Conservation (phyloP, 2,329 filamentous ascomycete genomes). For the Penicillium aurantiogriseum region DNA sequence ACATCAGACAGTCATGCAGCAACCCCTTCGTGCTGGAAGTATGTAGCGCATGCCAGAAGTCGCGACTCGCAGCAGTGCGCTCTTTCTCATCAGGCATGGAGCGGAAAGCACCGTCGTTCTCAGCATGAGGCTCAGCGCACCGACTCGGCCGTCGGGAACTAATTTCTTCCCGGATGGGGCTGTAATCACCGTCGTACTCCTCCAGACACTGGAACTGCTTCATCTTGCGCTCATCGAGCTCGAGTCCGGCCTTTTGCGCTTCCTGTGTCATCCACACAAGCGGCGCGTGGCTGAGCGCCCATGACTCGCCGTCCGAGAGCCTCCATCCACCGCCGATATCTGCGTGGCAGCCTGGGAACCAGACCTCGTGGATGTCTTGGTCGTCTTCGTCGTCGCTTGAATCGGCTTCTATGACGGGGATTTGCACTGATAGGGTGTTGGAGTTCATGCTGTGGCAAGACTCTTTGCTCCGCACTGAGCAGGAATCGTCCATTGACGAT, state of each 20-base stretch:
- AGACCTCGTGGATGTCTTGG: slow-evolving; percentile 75
- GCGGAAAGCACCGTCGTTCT: slow-evolving; percentile 17
- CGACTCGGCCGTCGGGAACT: slow-evolving; percentile 14
- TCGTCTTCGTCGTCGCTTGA: slow-evolving; percentile 33
- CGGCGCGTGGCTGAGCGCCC: slow-evolving; percentile 64
- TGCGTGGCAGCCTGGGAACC: slow-evolving; percentile 73
- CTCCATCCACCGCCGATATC: slow-evolving; percentile 79
- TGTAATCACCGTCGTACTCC: slow-evolving; percentile 38
- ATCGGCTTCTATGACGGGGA: slow-evolving; percentile 25
- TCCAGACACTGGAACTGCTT: slow-evolving; percentile 63
- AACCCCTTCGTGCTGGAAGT: slow-evolving; percentile 52
- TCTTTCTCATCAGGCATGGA: slow-evolving; percentile 22
- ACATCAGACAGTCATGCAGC: slow-evolving; percentile 71
- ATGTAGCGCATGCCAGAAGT: slow-evolving; percentile 60
- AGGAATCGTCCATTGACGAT: slow-evolving; percentile 31
- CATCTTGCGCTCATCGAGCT: slow-evolving; percentile 68
- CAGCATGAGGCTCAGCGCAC: slow-evolving; percentile 8
- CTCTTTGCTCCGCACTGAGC: slow-evolving; percentile 23
- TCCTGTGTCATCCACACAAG: slow-evolving; percentile 70
- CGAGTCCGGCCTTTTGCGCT: slow-evolving; percentile 63
- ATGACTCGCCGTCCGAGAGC: slow-evolving; percentile 53
- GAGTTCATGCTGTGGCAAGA: slow-evolving; percentile 28
- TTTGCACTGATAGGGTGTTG: slow-evolving; percentile 28
- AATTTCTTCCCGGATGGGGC: slow-evolving; percentile 32
- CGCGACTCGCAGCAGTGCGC: slow-evolving; percentile 30